Conservation (phyloP, 805 yeast species). For the Saccharomyces mikatae region DNA sequence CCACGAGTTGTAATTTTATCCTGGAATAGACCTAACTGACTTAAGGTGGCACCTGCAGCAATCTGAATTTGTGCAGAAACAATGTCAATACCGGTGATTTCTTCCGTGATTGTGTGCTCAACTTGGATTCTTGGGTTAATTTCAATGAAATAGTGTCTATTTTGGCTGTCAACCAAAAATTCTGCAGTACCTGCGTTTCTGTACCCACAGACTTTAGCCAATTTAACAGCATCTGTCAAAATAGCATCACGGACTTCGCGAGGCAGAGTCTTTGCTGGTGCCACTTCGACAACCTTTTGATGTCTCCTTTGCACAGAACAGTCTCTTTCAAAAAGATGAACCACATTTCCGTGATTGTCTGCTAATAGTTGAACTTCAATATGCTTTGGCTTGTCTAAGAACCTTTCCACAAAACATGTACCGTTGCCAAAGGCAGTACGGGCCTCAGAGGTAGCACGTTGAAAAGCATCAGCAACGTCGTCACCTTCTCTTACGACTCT, state of each 20-base stretch:
- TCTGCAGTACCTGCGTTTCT: slow-evolving; percentile 98
- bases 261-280: slow-evolving; percentile 92
- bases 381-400: slow-evolving; percentile 91
- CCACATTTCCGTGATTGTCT: slow-evolving; percentile 87
- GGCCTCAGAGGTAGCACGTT: slow-evolving; percentile 91
- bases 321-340: slow-evolving; percentile 94
- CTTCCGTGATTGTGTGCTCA: slow-evolving; percentile 98
- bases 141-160: slow-evolving; percentile 95
- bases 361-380: slow-evolving; percentile 95
- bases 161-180: slow-evolving; percentile 84
- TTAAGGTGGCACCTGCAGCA: slow-evolving; percentile 94
- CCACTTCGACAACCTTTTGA: slow-evolving; percentile 96
- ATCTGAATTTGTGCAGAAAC: slow-evolving; percentile 98
- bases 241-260: slow-evolving; percentile 80
- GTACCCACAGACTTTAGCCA: slow-evolving; percentile 83
- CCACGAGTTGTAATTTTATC: slow-evolving; percentile 94
- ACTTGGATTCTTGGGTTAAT: slow-evolving; percentile 98
- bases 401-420: slow-evolving; percentile 94
- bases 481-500: slow-evolving; percentile 97
- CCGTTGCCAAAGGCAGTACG: slow-evolving; percentile 96
- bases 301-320: slow-evolving; percentile 99
- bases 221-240: slow-evolving; percentile 85
- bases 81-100: slow-evolving; percentile 94
- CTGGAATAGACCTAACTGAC: slow-evolving; percentile 85
- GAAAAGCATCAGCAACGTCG: slow-evolving; percentile 81